Base-by-base conservation (phyloP, 768 basidiomycete species). In the Termitomyces bulborhizus region DNA sequence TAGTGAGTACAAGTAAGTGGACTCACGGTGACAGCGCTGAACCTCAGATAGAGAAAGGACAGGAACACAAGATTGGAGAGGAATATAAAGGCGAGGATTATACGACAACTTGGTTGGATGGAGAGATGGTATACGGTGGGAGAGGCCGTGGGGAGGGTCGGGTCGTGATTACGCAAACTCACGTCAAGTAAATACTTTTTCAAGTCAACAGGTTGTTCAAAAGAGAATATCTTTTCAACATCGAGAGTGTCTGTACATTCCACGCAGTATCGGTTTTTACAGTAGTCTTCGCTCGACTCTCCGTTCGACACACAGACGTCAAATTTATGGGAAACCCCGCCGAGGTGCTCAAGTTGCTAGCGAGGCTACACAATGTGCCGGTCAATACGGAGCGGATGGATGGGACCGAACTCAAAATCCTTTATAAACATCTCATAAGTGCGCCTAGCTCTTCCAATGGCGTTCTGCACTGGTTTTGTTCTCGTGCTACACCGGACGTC, bases 381-480 rank as follows among this genome's bases (percentile, higher is more conserved):
- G 76, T 79, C 46, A 77, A 79, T 55, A 81, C 78, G 26, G 67
- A 67, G 39, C 73, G 73, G n/a, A 74, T 76, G 46, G 69, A 77
- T 37, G 80, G 83, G 60, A 69, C 68, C 31, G 68, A 81, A n/a
- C 72, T 90, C 8, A 71, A 65, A 2, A 71, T 66, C 3, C 66
- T 88, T 41, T 86, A 77, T 63, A 67, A 66, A 9, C 80, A 83
- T 64, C 70, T 90, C 12, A 77, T 86, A 69, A 69, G 67, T n/a
- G 70, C 76, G 0, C 69, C 73, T 5, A 68, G 71, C 46, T 65
- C 67, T 51, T 59, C 69, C 29, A 64, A 67, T 45, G 75, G 76
- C 46, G 68, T 71, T 34, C 58, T 79, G 53, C 93, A 97, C 63
- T 95, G 92, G 91, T 95, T 88, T 67, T 97, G 93, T 67, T 67